Base-by-base conservation (phyloP, 1,284 basidiomycete species). In the Papiliotrema laurentii region DNA sequence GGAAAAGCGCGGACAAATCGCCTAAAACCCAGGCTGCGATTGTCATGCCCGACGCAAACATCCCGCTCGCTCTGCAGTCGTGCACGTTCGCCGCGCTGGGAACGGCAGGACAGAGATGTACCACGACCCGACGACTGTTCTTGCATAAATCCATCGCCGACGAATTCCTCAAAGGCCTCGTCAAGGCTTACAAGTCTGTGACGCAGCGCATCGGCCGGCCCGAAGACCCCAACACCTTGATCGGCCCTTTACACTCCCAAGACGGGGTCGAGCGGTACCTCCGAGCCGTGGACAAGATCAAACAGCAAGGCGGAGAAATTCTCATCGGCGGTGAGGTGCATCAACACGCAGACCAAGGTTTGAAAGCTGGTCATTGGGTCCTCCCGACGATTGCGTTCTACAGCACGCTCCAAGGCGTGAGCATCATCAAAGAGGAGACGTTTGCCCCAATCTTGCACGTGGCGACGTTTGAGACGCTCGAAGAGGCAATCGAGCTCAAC, bases 91-190 rank as follows among this genome's bases (percentile, higher is more conserved):
- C 89, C 31, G 87, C 90, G 18, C 83, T 93, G 37, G 90, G 91
- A 41, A 93, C 90, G 34, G 86, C 87, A 28, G 91, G 90, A 21
- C 90, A 93, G 68, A 81, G 90, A 36, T 94, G 90, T 76, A 94
- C 90, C 0, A 85, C 89, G 27, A 93, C 90, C 1, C 81, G 90
- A 43, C 79, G 91, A 45, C 79, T 93, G n/a, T 89, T 89, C 73
- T 78, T 94, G 50, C 91, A 94, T 67, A 80, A 81, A 30, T 71
- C 80, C 49, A 81, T 94, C 58, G 84, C 87, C 0, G 68, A 79
- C 26, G 74, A 79, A 49, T 89, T 93, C 74, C 76, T 92, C 52
- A 77, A 80, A 36, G 80, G 80, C 10, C 80, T 93, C 19, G 77
- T 81, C 62, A 78, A 78, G 46, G 79, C 86, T 5, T 93, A 92